A percentile compares a stretch with the other conserved stretches of the same genome.
These are phyloP conservation scores for Kodamaea neixiangensis DNA, from an alignment of 805 yeast genomes.

Conservation along the genomic window DNA sequence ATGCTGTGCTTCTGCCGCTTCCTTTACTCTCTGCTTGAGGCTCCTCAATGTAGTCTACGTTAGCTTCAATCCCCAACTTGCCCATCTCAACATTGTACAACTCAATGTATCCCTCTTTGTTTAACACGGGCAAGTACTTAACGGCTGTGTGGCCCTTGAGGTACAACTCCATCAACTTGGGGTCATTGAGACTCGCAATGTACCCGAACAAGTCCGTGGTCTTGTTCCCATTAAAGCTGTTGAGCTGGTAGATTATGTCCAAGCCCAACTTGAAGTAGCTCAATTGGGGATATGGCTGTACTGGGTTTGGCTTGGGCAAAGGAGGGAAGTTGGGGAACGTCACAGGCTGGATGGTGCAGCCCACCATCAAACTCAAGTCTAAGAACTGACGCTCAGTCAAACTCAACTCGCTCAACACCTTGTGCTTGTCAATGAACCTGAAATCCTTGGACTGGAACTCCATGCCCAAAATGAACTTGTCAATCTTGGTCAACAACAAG, in stretches of 20 bases:
- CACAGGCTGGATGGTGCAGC: conserved; percentile 71
- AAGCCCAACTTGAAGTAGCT: conserved; percentile 43
- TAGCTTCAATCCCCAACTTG: conserved; percentile 28
- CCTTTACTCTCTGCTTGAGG: conserved; percentile 14
- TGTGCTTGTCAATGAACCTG: conserved; percentile 59
- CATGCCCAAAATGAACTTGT: conserved; percentile 70
- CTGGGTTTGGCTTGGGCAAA: conserved; percentile 40
- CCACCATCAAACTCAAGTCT: conserved; percentile 77
- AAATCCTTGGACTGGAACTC: conserved; percentile 68
- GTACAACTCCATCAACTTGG: conserved; percentile 49
- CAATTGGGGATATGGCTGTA: conserved; percentile 41
- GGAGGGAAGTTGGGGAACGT: conserved; percentile 58
- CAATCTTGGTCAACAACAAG: conserved; percentile 61
- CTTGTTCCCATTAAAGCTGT: conserved; percentile 27
- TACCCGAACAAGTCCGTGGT: conserved; percentile 43
- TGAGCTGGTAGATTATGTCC: conserved; percentile 39
- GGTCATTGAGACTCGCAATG: conserved; percentile 48
- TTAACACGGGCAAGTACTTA: conserved; percentile 73
- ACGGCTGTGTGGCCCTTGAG: conserved; percentile 70
- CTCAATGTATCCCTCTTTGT: conserved; percentile 66
- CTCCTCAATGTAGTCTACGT: conserved; percentile 22
- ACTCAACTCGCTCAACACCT: conserved; percentile 60
- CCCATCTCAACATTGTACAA: conserved; percentile 49
- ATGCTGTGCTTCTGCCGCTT: conserved; percentile 13
- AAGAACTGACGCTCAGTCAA: conserved; percentile 66